These are phyloP conservation scores for Colletotrichum lupini DNA, from an alignment of 2,329 filamentous ascomycete genomes.

Conservation along the genomic window DNA sequence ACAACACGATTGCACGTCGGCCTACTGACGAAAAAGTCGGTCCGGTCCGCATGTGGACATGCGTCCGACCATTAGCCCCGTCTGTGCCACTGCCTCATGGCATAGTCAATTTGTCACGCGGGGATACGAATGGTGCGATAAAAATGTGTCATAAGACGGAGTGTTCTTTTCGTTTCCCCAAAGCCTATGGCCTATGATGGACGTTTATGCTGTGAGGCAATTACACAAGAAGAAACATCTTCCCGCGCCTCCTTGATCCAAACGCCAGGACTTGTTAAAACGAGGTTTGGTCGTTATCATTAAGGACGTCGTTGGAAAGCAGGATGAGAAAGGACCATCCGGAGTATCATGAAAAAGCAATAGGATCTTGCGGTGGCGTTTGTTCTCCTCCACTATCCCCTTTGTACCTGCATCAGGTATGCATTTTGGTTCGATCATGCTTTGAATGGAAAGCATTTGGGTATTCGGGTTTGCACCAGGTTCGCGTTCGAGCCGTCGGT, in stretches of 20 bases:
- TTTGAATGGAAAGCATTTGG: slow-evolving; percentile 5
- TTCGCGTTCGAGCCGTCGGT: neutral
- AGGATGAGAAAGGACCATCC: slow-evolving; percentile 16
- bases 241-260: slow-evolving; percentile 1
- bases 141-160: neutral
- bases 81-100: neutral
- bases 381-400: neutral
- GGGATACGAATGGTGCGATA: neutral
- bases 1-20: too few relatives aligned
- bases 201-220: slow-evolving; percentile 26
- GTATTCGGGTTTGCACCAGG: slow-evolving; percentile 15
- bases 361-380: neutral
- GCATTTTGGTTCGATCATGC: slow-evolving; percentile 1
- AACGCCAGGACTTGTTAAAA: slow-evolving; percentile 20
- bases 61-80: too few relatives aligned
- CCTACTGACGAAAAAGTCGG: too few relatives aligned
- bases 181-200: slow-evolving; percentile 1
- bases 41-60: too few relatives aligned
- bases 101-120: neutral
- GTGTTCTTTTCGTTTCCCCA: neutral
- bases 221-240: neutral
- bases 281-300: slow-evolving; percentile 16
- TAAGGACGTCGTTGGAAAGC: slow-evolving; percentile 15
- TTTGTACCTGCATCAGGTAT: neutral
- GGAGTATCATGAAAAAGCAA: slow-evolving; percentile 33